Percentiles rank a stretch among this genome's conserved stretches.
These are phyloP conservation scores for Ogataea glucozyma DNA, from an alignment of 805 yeast genomes.

Conservation along the genomic window DNA sequence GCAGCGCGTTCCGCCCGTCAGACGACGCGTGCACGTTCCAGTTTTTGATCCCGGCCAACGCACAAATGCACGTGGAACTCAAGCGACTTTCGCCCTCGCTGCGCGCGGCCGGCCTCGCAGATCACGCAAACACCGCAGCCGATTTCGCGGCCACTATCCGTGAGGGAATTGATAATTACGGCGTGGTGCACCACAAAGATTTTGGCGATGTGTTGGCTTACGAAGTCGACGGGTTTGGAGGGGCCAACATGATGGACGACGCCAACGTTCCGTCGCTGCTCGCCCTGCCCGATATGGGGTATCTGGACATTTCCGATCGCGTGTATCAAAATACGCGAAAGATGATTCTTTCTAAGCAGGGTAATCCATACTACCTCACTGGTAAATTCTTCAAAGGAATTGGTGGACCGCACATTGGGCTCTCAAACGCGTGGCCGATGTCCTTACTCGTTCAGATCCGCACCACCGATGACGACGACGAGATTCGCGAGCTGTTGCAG, in stretches of 20 bases:
- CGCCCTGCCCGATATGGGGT: slow-evolving; percentile 80
- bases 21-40: slow-evolving; percentile 85
- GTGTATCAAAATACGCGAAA: slow-evolving; percentile 76
- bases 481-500: slow-evolving; percentile 53
- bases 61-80: slow-evolving; percentile 69
- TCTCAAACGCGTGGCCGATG: slow-evolving; percentile 89
- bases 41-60: slow-evolving; percentile 83
- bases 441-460: slow-evolving; percentile 72
- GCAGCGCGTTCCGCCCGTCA: slow-evolving; percentile 85
- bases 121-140: slow-evolving; percentile 32
- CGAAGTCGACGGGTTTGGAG: slow-evolving; percentile 87
- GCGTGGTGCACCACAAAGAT: slow-evolving; percentile 62
- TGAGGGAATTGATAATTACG: slow-evolving; percentile 61
- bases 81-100: slow-evolving; percentile 35
- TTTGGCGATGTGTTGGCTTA: slow-evolving; percentile 83
- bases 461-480: slow-evolving; percentile 71
- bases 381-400: slow-evolving; percentile 72
- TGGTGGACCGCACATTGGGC: slow-evolving; percentile 91
- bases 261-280: slow-evolving; percentile 85
- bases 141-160: slow-evolving; percentile 45
- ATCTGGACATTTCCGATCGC: slow-evolving; percentile 47
- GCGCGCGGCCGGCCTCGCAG: slow-evolving; percentile 14
- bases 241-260: slow-evolving; percentile 78
- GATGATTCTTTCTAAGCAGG: slow-evolving; percentile 66
- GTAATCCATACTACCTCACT: slow-evolving; percentile 74